Evolutionary conservation across 2,329 filamentous ascomycete species (phyloP), one percentile per base, ranked within the genome.

Genomic region (Cladosporium sp.): DNA sequence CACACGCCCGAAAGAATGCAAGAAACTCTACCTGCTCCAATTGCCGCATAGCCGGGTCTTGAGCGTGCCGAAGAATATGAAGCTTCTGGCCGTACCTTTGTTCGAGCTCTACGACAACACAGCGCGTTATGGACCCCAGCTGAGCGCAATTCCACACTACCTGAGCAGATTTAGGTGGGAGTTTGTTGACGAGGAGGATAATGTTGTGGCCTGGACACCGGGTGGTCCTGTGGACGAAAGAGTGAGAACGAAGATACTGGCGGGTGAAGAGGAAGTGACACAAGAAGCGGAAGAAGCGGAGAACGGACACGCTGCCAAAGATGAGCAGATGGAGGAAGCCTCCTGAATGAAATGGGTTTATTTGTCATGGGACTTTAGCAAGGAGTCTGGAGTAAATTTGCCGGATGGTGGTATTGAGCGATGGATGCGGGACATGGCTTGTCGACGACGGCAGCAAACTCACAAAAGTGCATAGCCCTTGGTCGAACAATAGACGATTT

Each of bases 31-130:
- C 72, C 90, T 97, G 57, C 95, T 98, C 60, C 89, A 95, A 69
- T 77, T 98, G 28, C 93, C 93, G 0, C 84, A 90, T 70, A 90
- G 86, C 63, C 97, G 96, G 75, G 87, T 97, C 11, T 80, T 98
- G 41, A 95, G 88, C 65, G 93, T 98, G 8, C 93, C 93, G 0
- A 98, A 98, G 76, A 98, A 98, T 74, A 97, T 98, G 93, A 98
- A 98, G 70, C 83, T 98, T 19, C 85, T 98, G 38, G 93, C 93
- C 1, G 93, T 98, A 1, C 93, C 93, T 0, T 79, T 98, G 1
- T 97, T 97, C 72, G 93, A 98, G 74, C 83, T 98, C 37, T 98
- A 98, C 76, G 93, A 98, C 66, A 98, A 98, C 72, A 95, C 89
- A 0, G 87, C 86, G 10, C 80, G 93, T 55, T 98, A 98, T 68